phyloP scores from a whole-genome alignment of 768 basidiomycete species.

The Podaxis pistillaris region DNA sequence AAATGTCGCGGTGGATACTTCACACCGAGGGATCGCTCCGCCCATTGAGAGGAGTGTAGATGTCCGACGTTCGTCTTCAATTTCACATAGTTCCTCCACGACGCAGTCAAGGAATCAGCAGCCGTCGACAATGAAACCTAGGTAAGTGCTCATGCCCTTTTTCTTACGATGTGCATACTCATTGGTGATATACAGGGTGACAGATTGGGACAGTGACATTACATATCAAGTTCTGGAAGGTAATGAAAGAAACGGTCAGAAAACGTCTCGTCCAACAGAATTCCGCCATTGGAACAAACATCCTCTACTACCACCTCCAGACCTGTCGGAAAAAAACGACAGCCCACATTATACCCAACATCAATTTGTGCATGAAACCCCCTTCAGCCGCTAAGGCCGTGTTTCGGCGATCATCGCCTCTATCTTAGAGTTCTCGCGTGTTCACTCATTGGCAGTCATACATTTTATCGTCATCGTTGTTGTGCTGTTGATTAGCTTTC shows the following conservation, averaged over 20 bases:
- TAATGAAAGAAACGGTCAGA: background rate
- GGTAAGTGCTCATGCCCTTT: background rate
- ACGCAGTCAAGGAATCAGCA: background rate
- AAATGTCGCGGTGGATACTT: background rate
- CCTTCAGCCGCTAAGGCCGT: background rate
- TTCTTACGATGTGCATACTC: background rate
- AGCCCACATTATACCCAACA: constrained; percentile 9
- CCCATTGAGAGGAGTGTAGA: background rate
- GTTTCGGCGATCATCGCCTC: background rate
- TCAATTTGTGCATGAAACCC: background rate
- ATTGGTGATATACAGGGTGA: background rate
- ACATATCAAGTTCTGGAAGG: background rate
- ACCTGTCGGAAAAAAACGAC: background rate
- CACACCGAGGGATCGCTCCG: background rate
- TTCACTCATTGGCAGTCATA: background rate
- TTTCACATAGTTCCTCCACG: background rate
- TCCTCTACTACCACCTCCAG: background rate
- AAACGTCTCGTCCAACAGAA: background rate
- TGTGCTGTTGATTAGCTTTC: no score
- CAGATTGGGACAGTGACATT: background rate
- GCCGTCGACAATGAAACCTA: background rate
- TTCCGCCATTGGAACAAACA: background rate
- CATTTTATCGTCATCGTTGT: no score
- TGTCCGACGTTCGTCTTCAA: background rate
- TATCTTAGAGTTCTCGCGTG: background rate